Base-by-base conservation (phyloP, 2,329 filamentous ascomycete genomes). In the Sporothrix brunneoviolacea region DNA sequence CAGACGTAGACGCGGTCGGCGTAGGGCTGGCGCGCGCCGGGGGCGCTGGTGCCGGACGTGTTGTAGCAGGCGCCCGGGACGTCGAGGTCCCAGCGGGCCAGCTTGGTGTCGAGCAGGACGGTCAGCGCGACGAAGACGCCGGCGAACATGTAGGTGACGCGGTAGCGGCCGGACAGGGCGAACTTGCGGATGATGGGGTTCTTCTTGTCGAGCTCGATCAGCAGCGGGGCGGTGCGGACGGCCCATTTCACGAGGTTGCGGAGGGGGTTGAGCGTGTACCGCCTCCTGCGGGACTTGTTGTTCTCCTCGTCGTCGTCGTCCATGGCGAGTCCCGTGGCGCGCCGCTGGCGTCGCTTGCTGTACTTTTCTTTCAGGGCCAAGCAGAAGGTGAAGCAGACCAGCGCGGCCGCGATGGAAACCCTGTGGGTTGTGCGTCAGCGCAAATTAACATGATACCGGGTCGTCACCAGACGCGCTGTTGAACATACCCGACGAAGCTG, bases 401-500 rank as follows among this genome's bases (percentile, higher is more conserved):
- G 56, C 15, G 63, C 62, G 13, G 62, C 63, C 9, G 62, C 60
- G 33, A 62, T 62, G 0, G 62, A 64, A 18, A 64, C 59, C n/a
- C n/a, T n/a, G n/a, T n/a, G n/a, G n/a, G n/a, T n/a, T n/a, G n/a
- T n/a, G n/a, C n/a, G n/a, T n/a, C n/a, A n/a, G n/a, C n/a, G n/a
- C n/a, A n/a, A n/a, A n/a, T n/a, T n/a, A n/a, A n/a, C n/a, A n/a
- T n/a, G n/a, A n/a, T n/a, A n/a, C n/a, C n/a, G n/a, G n/a, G n/a
- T n/a, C n/a, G n/a, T n/a, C n/a, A n/a, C n/a, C n/a, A n/a, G n/a
- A n/a, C n/a, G n/a, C n/a, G n/a, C n/a, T n/a, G n/a, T n/a, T n/a
- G n/a, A n/a, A n/a, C n/a, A n/a, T n/a, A n/a, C 4, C 61, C 63
- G 33, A 65, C 63, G 45, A 65, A 63, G 50, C 63, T 63, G 21